phyloP scores from a whole-genome alignment of 1,284 basidiomycete species.

The Meira nashicola region DNA sequence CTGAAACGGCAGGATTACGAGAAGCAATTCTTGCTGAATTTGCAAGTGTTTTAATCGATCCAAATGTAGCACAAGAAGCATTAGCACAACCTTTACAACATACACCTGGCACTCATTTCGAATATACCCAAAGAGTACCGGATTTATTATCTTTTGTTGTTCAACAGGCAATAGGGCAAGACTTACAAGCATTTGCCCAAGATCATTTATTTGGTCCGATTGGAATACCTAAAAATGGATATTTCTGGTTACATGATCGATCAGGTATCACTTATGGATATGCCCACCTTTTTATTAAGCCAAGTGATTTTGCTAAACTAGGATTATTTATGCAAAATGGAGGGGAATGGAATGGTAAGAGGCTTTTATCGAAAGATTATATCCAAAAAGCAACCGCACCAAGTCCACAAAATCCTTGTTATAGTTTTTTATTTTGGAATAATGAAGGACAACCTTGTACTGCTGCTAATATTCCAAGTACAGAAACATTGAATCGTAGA shows the following conservation, averaged over 20 bases:
- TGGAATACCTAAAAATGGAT: no score
- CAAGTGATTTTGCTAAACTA: no score
- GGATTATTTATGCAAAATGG: no score
- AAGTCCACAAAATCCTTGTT: background rate
- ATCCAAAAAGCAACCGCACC: no score
- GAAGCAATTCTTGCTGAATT: slow-evolving; percentile 1
- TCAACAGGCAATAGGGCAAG: no score
- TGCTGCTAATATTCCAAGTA: background rate
- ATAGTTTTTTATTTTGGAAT: slow-evolving; percentile 1
- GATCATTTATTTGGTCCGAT: no score
- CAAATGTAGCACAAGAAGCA: background rate
- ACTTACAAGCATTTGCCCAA: no score
- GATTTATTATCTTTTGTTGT: slow-evolving; percentile 2
- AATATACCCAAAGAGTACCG: background rate
- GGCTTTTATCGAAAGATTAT: background rate
- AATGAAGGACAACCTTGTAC: background rate
- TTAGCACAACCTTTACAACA: background rate
- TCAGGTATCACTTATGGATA: no score
- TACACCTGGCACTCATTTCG: background rate
- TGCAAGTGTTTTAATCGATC: background rate
- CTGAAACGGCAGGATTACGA: background rate
- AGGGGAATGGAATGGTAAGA: no score
- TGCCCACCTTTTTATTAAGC: no score
- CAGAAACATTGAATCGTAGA: background rate
- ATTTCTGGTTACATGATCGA: no score